A percentile compares a stretch with the other conserved stretches of the same genome.
These are phyloP conservation scores for Solanum habrochaites DNA, from an alignment of 257 asterid species.

Conservation along the genomic window DNA sequence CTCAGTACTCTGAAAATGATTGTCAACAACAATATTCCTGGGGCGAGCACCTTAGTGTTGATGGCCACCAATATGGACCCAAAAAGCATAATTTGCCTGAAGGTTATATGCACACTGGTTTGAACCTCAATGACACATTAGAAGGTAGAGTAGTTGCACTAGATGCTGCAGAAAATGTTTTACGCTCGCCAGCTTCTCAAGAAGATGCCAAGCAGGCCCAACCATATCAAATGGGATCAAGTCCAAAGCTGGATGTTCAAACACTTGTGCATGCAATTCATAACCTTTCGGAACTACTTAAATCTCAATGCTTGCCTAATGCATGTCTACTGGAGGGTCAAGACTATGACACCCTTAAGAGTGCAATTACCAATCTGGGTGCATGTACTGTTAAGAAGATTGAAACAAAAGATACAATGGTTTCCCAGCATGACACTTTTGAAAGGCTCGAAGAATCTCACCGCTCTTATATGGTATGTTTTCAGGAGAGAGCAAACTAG, in stretches of 20 bases:
- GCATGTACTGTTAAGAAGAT: conserved; percentile 37
- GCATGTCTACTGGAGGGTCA: conserved; percentile 34
- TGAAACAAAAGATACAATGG: conserved; percentile 7
- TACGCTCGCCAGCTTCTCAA: conserved; percentile 61
- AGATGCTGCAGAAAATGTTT: conserved; percentile 76
- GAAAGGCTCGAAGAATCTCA: conserved; percentile 18
- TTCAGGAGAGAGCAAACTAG: not conserved
- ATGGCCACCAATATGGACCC: conserved; percentile 9
- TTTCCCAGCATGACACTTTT: conserved; percentile 18
- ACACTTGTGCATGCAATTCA: conserved; percentile 40
- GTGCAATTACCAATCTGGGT: conserved; percentile 38
- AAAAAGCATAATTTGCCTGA: conserved; percentile 2
- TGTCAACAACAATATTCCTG: conserved; percentile 18
- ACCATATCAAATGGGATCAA: conserved; percentile 4
- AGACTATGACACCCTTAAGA: conserved; percentile 31
- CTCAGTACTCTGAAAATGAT: conserved; percentile 13
- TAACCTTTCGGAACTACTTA: conserved; percentile 57
- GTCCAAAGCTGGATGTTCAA: conserved; percentile 35
- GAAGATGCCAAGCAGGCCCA: conserved; percentile 36
- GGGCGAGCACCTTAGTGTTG: conserved; percentile 14
- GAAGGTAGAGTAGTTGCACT: conserved; percentile 64
- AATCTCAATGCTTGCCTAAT: conserved; percentile 28
- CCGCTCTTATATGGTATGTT: conserved; percentile 32
- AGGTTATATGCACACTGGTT: conserved; percentile 5
- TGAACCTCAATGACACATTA: conserved; percentile 30